Conservation (phyloP, 108 stramenopile species). For the Cyclostephanos invisitatus region DNA sequence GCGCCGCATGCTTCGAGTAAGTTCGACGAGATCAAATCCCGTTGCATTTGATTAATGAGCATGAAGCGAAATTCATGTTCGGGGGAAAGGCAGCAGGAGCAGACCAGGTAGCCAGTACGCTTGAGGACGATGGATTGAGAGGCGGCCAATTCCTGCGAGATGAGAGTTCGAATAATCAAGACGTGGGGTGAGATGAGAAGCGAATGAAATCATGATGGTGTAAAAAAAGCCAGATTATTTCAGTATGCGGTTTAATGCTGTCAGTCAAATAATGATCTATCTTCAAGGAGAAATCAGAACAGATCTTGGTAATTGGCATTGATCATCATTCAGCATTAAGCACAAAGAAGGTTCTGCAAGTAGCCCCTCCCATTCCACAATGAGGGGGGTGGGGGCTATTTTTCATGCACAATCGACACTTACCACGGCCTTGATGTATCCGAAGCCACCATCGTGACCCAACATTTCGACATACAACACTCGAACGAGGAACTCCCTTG, state of each 20-base stretch:
- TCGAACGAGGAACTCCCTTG: constrained; percentile 97
- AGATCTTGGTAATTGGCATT: constrained; percentile 21
- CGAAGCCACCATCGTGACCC: constrained; percentile 97
- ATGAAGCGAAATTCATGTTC: constrained; percentile 99
- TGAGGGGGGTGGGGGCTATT: constrained; percentile 6
- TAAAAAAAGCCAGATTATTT: neutral
- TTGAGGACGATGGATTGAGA: constrained; percentile 90
- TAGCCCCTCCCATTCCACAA: neutral
- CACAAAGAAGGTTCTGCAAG: constrained; percentile 11
- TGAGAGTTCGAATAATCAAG: neutral
- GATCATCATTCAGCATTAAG: constrained; percentile 11
- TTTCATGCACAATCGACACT: constrained; percentile 8
- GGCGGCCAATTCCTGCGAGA: constrained; percentile 84
- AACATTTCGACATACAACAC: constrained; percentile 99
- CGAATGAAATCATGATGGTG: neutral
- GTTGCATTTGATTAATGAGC: constrained; percentile 99
- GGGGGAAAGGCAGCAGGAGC: constrained; percentile 90
- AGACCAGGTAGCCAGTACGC: constrained; percentile 93
- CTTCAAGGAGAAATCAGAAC: constrained; percentile 15
- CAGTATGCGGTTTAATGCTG: neutral
- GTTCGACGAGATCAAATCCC: constrained; percentile 91
- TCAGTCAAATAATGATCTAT: constrained; percentile 20
- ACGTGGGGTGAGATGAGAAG: neutral
- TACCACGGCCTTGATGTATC: constrained; percentile 93
- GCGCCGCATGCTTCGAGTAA: constrained; percentile 92